Evolutionary conservation across 768 basidiomycete genomes (phyloP).

Genomic region (Boletales sp.): DNA sequence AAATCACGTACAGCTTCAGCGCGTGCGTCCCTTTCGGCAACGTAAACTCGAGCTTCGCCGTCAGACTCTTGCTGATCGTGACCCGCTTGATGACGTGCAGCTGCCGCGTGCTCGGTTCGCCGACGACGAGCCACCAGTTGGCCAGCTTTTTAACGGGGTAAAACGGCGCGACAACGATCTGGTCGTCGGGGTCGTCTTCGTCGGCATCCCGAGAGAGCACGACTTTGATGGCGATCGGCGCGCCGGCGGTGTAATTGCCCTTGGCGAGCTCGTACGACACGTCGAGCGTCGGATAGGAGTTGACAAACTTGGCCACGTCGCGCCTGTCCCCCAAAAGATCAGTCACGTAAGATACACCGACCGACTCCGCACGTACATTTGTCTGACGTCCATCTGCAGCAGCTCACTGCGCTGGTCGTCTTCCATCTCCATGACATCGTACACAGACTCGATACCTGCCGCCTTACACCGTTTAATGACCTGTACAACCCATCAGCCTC

Average conservation of each 20-base stretch:
- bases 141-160: conserved; percentile 89
- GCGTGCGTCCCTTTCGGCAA: conserved; percentile 79
- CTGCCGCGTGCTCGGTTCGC: conserved; percentile 76
- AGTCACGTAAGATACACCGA: background rate
- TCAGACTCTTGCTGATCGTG: conserved; percentile 69
- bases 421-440: conserved; percentile 99
- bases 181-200: conserved; percentile 69
- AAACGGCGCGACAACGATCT: conserved; percentile 88
- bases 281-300: conserved; percentile 96
- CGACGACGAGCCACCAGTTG: conserved; percentile 97
- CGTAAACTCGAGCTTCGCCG: conserved; percentile 85
- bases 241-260: conserved; percentile 81
- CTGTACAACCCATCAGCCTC: conserved; percentile 32
- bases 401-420: conserved; percentile 81
- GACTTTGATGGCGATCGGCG: conserved; percentile 80
- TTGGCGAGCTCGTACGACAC: conserved; percentile 83
- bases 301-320: conserved; percentile 93
- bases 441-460: conserved; percentile 82
- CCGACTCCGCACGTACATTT: conserved; percentile 63
- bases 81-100: conserved; percentile 84
- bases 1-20: conserved; percentile 87
- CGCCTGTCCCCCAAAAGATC: conserved; percentile 50
- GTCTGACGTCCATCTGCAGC: conserved; percentile 77
- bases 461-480: conserved; percentile 82
- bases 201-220: conserved; percentile 78